Evolutionary conservation across 331 rosid genomes (phyloP).

Genomic region (Acacia concinna): DNA sequence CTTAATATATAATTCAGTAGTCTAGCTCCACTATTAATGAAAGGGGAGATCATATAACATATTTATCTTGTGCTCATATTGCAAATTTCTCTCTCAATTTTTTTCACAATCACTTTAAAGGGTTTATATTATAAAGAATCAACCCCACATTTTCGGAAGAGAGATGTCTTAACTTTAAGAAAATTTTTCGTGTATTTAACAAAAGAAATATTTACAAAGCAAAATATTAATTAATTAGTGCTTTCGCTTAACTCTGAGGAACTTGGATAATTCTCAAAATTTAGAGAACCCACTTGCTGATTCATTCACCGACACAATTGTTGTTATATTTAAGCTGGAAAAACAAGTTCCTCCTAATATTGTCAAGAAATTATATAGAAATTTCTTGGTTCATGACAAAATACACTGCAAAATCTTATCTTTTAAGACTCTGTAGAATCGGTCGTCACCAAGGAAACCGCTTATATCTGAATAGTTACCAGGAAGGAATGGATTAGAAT

Average conservation of each 20-base stretch:
- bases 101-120: neutral
- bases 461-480: slow-evolving; percentile 13
- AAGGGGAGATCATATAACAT: too few species aligned
- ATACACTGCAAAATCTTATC: slow-evolving; percentile 2
- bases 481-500: neutral
- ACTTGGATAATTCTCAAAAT: neutral
- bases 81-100: too few species aligned
- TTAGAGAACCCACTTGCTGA: slow-evolving; percentile 15
- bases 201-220: too few species aligned
- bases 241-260: too few species aligned
- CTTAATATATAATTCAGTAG: neutral
- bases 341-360: neutral
- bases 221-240: neutral
- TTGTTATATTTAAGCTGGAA: neutral
- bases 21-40: too few species aligned
- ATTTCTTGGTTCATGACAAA: slow-evolving; percentile 24
- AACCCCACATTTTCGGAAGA: neutral
- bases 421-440: neutral
- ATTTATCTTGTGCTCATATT: neutral
- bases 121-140: neutral
- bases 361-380: neutral
- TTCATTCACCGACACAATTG: neutral
- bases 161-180: neutral
- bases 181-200: neutral
- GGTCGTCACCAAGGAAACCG: slow-evolving; percentile 25